Evolutionary conservation across 1,284 basidiomycete species (phyloP), one percentile per base, ranked within the genome.

Genomic region (Farysia itapuensis): DNA sequence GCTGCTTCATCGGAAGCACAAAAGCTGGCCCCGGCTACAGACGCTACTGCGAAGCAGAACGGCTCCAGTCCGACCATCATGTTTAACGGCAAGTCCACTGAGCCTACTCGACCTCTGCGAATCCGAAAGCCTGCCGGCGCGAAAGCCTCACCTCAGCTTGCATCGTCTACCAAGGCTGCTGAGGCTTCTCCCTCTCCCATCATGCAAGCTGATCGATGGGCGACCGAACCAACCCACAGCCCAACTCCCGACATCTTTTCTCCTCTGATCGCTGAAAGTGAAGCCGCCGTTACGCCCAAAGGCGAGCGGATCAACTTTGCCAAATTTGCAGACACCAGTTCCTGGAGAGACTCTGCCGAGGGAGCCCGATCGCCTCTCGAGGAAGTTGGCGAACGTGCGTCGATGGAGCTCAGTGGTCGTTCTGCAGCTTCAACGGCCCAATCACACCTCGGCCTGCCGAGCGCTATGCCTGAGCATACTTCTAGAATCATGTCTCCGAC

Each of bases 181-280:
- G n/a, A n/a, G n/a, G n/a, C n/a, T n/a, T 50, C 58, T 12, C 46
- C 46, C 4, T 63, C 58, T 37, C 59, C 59, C 15, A 46, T 64
- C 53, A 38, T 64, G 42, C 48, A 53, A 9, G 22, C 39, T n/a
- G 44, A 31, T 15, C 39, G 30, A 20, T 56, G 58, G 58, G 52
- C 38, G 19, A 43, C 8, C 12, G 31, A 33, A 18, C n/a, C n/a
- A n/a, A n/a, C n/a, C n/a, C n/a, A n/a, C n/a, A 33, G 31, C 31
- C 31, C 31, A 8, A 16, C 16, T 11, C 8, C 8, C 6, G 15
- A 22, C 15, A 15, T 6, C 18, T 9, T 33, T 8, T 35, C 34
- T 20, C 34, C 34, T 20, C 34, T 35, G 9, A 22, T 35, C 6
- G 34, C 34, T 20, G 34, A 9, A 8, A 35, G 34, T 20, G 20